Percentiles rank a stretch among this genome's conserved stretches.
phyloP scores from a whole-genome alignment of 2,329 filamentous ascomycete species.

The Parastagonospora avenae region DNA sequence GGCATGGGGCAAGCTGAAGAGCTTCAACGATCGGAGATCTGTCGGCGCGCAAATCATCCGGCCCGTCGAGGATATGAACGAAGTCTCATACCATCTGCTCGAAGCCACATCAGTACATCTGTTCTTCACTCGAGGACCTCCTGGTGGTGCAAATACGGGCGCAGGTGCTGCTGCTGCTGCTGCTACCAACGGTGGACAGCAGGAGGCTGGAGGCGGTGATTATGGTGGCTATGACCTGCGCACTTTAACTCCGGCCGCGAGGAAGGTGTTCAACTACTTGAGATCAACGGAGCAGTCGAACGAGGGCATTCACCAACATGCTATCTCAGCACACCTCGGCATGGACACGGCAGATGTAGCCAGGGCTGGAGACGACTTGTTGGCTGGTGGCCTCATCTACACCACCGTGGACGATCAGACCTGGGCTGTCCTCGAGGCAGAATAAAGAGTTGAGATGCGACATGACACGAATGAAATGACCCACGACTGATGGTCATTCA shows the following conservation, averaged over 20 bases:
- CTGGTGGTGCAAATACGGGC: slow-evolving; percentile 52
- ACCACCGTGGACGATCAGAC: slow-evolving; percentile 93
- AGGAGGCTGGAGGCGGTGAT: slow-evolving; percentile 31
- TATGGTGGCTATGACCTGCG: slow-evolving; percentile 41
- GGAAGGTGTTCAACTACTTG: slow-evolving; percentile 74
- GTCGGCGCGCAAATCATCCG: slow-evolving; percentile 82
- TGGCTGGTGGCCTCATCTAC: slow-evolving; percentile 76
- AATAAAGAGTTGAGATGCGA: slow-evolving; percentile 5
- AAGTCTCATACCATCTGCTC: slow-evolving; percentile 89
- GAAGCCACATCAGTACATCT: slow-evolving; percentile 90
- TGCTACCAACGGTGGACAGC: slow-evolving; percentile 27
- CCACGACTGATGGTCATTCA: background rate
- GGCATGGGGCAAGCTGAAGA: slow-evolving; percentile 82
- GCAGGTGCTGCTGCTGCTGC: slow-evolving; percentile 44
- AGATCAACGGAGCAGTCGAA: slow-evolving; percentile 71
- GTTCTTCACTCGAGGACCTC: slow-evolving; percentile 75
- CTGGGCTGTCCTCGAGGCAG: slow-evolving; percentile 78
- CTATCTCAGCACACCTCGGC: slow-evolving; percentile 69
- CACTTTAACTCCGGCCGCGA: slow-evolving; percentile 60
- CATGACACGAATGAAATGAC: background rate
- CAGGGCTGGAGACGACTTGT: slow-evolving; percentile 80
- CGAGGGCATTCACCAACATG: slow-evolving; percentile 82
- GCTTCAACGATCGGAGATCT: slow-evolving; percentile 81
- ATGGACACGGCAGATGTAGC: slow-evolving; percentile 73
- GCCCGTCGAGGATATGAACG: slow-evolving; percentile 82